Percentiles rank a stretch among this genome's conserved stretches.
These are phyloP conservation scores for Penicillium sp. DNA, from an alignment of 2,329 filamentous ascomycete species.

Conservation along the genomic window DNA sequence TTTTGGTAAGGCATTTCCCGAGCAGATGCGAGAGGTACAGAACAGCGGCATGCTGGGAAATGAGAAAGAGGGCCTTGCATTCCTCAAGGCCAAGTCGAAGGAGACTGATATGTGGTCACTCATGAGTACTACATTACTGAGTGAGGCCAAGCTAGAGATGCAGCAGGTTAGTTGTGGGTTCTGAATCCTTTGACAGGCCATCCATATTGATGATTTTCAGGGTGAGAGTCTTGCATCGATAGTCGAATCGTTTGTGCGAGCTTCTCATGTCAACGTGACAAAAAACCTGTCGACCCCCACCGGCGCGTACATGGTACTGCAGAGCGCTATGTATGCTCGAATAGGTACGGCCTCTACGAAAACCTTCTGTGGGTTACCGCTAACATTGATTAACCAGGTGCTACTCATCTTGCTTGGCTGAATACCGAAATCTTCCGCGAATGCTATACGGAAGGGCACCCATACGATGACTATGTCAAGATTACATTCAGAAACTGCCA, in stretches of 20 bases:
- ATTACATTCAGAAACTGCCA: constrained; percentile 70
- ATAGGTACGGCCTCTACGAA: constrained; percentile 55
- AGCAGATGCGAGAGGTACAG: constrained; percentile 68
- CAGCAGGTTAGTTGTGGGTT: constrained; percentile 59
- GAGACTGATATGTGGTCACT: constrained; percentile 84
- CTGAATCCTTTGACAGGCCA: neutral
- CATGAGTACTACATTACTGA: constrained; percentile 78
- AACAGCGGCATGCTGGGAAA: constrained; percentile 72
- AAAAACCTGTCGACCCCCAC: constrained; percentile 71
- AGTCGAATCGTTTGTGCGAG: constrained; percentile 77
- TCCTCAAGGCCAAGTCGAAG: constrained; percentile 80
- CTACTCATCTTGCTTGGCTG: constrained; percentile 55
- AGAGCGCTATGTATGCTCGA: constrained; percentile 71
- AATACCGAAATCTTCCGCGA: constrained; percentile 71
- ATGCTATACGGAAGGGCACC: constrained; percentile 64
- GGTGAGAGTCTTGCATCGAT: constrained; percentile 60
- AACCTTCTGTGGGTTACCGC: neutral
- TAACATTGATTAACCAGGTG: constrained; percentile 36
- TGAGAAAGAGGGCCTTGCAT: constrained; percentile 77
- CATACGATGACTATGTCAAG: constrained; percentile 77
- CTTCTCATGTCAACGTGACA: constrained; percentile 77
- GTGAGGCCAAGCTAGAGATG: constrained; percentile 78
- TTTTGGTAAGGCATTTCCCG: constrained; percentile 81
- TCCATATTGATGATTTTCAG: constrained; percentile 36
- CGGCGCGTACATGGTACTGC: constrained; percentile 71